Base-by-base conservation (phyloP, 2,329 filamentous ascomycete genomes). In the Colletotrichum sp. region DNA sequence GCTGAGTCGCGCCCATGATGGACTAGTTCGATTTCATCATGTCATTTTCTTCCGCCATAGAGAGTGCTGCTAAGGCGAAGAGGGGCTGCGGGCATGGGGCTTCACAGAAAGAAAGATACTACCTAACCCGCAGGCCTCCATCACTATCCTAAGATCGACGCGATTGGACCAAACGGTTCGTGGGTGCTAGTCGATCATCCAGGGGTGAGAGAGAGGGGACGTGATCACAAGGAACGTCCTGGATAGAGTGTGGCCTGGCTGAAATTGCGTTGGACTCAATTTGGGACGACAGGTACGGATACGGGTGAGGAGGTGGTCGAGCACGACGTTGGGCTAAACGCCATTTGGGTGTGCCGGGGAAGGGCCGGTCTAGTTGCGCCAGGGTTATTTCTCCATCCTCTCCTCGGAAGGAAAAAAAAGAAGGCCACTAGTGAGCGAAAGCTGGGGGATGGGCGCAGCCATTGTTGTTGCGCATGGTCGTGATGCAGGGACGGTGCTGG, bases 191-290 rank as follows among this genome's bases (percentile, higher is more conserved):
- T 57, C 76, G 21, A 80, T 57, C 30, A 81, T 76, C 21, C 62
- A 64, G 62, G 62, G 62, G 30, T n/a, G 39, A 44, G 39, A n/a
- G 30, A 79, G 30, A 79, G 73, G n/a, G 78, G 73, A 21, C 76
- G 44, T 77, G 57, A 59, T 70, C 60, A 74, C 71, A 55, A 55
- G 71, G 44, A 70, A 62, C 68, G 72, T 55, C 55, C 73, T 64
- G 30, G 73, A 26, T 76, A 32, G 34, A 52, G 64, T 26, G 63
- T 34, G 55, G 9, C 44, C 64, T 67, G 15, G 44, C 44, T 60
- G 21, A 68, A 65, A 68, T 73, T 65, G 36, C 57, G n/a, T 24
- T 62, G 24, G 64, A 34, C 39, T 64, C 63, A 59, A 52, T 30
- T 68, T 67, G 70, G 70, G 70, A 76, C 73, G 73, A 68, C 73